Base-by-base conservation (phyloP, 345 rosid genomes). In the Laguncularia racemosa region DNA sequence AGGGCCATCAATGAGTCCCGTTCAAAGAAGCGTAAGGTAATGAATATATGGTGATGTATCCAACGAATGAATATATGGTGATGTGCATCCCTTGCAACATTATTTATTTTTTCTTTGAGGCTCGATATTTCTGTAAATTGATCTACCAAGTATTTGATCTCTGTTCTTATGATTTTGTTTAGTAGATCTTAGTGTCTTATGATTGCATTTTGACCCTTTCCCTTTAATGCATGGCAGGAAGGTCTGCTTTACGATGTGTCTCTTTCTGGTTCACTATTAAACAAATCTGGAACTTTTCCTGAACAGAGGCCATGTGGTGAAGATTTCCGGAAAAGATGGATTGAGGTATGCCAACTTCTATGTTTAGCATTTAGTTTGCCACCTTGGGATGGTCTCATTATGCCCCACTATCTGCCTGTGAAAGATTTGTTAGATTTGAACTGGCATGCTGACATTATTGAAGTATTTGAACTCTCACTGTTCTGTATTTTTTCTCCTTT, bases 171-270 rank as follows among this genome's bases (percentile, higher is more conserved):
- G 40, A 4, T 33, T 33, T 33, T 33, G 40, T 33, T 9, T 4
- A 33, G 11, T 33, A 4, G 40, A 33, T 33, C 10, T 33, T 7
- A 6, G 40, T 7, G 10, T 33, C 40, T 6, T 33, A 33, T 33
- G 40, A 33, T 33, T 16, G 45, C 38, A 53, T 26, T 26, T 59
- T 57, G 68, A 52, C 63, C 33, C 50, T 59, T 46, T 14, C 46
- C 40, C 40, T 33, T 33, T 33, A 33, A 33, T 33, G 40, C 26
- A 17, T 78, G 71, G 59, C 72, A 95, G 99, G 99, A 96, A 77
- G 99, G 99, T 54, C 99, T 90, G 74, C 91, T 90, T 48, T 90
- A 95, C 69, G 99, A 91, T n/a, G 88, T 86, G 63, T 89, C 99
- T 66, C 93, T 95, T 64, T 77, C 85, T 67, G 96, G 93, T 62